Conservation (phyloP, 108 stramenopile genomes). For the Ochromonas danica region DNA sequence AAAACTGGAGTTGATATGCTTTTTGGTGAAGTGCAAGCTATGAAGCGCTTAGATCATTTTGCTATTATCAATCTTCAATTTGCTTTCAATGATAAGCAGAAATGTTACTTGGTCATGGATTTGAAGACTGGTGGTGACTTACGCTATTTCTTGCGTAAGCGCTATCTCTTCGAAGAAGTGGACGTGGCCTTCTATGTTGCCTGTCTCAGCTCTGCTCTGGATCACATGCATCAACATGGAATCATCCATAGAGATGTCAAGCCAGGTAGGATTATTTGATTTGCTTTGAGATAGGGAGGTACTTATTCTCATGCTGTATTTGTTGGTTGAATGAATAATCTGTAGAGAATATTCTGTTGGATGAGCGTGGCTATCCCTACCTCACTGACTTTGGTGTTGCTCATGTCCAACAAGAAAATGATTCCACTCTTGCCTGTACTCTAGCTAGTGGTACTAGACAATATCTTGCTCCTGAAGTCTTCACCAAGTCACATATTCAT, state of each 20-base stretch:
- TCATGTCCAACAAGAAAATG: slow-evolving; percentile 15
- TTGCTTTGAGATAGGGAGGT: no score
- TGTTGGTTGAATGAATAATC: not conserved
- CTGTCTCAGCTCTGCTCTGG: slow-evolving; percentile 28
- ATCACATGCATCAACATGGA: not conserved
- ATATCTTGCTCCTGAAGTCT: slow-evolving; percentile 29
- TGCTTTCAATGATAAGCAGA: slow-evolving; percentile 2
- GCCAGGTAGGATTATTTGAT: not conserved
- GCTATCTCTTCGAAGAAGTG: slow-evolving; percentile 9
- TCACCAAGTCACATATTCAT: slow-evolving; percentile 27
- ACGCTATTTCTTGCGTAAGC: slow-evolving; percentile 24
- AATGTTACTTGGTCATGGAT: slow-evolving; percentile 24
- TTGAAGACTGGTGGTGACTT: slow-evolving; percentile 27
- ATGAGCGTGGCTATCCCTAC: slow-evolving; percentile 26
- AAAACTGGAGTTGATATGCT: not conserved
- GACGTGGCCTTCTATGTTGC: slow-evolving; percentile 28
- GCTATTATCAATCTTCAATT: not conserved
- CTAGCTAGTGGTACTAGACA: slow-evolving; percentile 11
- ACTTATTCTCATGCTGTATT: not conserved
- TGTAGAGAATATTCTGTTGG: slow-evolving; percentile 21
- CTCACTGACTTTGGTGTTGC: slow-evolving; percentile 31
- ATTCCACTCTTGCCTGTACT: not conserved
- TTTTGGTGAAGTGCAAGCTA: not conserved
- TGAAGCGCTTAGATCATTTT: not conserved
- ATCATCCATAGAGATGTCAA: slow-evolving; percentile 29